These are phyloP conservation scores for Eremothecium sinecaudum DNA, from an alignment of 1,139 yeast species.

Conservation along the genomic window DNA sequence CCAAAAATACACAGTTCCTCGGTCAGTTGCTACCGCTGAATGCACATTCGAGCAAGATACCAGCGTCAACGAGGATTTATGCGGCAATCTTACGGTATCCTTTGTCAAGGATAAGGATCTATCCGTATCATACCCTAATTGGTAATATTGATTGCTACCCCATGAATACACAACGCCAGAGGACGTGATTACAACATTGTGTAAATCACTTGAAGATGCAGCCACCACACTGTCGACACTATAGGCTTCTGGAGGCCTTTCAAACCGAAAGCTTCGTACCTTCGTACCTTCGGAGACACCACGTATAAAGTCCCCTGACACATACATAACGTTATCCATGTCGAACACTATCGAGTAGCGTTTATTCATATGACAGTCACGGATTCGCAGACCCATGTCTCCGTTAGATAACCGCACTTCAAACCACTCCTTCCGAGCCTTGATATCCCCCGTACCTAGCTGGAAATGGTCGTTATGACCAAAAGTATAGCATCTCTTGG, in stretches of 20 bases:
- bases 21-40: constrained; percentile 50
- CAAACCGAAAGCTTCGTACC: background rate
- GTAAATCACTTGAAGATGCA: constrained; percentile 26
- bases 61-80: constrained; percentile 30
- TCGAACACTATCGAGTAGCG: constrained; percentile 59
- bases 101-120: constrained; percentile 6
- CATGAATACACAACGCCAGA: constrained; percentile 55
- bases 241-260: background rate
- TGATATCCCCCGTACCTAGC: constrained; percentile 61
- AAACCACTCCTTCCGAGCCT: constrained; percentile 36
- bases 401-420: constrained; percentile 27
- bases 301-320: constrained; percentile 42
- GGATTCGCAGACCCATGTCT: constrained; percentile 22
- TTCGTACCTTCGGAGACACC: background rate
- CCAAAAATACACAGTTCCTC: constrained; percentile 53
- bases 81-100: background rate
- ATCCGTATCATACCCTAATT: constrained; percentile 46
- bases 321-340: constrained; percentile 41
- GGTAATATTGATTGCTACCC: constrained; percentile 65
- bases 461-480: constrained; percentile 62
- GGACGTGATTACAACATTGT: constrained; percentile 47
- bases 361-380: constrained; percentile 46
- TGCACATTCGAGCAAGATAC: constrained; percentile 65
- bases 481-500: constrained; percentile 51
- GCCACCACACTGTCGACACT: background rate